A percentile compares a stretch with the other conserved stretches of the same genome.
Conservation (phyloP, 345 rosid species). For the Citrus unshiu region DNA sequence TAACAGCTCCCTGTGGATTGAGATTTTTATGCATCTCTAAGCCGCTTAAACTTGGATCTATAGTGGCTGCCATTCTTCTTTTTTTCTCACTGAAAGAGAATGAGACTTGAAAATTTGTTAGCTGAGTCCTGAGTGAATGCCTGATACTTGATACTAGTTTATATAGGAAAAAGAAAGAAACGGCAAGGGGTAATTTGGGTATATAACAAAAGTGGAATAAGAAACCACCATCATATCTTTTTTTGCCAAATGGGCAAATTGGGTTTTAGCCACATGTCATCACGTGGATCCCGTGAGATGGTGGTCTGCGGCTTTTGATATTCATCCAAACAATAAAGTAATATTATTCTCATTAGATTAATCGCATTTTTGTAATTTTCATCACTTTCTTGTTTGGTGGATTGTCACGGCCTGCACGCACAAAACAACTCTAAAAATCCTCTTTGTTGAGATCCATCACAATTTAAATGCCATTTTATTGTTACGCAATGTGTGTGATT, state of each 20-base stretch:
- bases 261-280: slow-evolving; percentile 24
- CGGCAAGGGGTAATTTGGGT: not conserved
- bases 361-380: not conserved
- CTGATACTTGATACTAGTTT: not conserved
- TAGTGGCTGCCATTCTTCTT: slow-evolving; percentile 32
- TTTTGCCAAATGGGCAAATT: slow-evolving; percentile 21
- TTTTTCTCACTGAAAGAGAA: not conserved
- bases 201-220: not conserved
- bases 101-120: not conserved
- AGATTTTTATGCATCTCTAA: slow-evolving; percentile 13
- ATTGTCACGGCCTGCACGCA: not conserved
- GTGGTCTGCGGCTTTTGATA: not conserved
- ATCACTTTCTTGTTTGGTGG: not conserved
- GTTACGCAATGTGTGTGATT: not conserved
- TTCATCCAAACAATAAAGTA: not conserved
- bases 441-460: not conserved
- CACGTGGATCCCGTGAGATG: slow-evolving; percentile 9
- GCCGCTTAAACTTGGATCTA: slow-evolving; percentile 20
- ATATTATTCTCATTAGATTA: not conserved
- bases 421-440: not conserved
- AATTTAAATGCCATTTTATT: not conserved
- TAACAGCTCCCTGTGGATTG: slow-evolving; percentile 37
- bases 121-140: not conserved
- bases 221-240: not conserved
- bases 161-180: slow-evolving; percentile 2